Evolutionary conservation across 2,329 filamentous ascomycete species (phyloP).

Genomic region (Monilinia aucupariae): DNA sequence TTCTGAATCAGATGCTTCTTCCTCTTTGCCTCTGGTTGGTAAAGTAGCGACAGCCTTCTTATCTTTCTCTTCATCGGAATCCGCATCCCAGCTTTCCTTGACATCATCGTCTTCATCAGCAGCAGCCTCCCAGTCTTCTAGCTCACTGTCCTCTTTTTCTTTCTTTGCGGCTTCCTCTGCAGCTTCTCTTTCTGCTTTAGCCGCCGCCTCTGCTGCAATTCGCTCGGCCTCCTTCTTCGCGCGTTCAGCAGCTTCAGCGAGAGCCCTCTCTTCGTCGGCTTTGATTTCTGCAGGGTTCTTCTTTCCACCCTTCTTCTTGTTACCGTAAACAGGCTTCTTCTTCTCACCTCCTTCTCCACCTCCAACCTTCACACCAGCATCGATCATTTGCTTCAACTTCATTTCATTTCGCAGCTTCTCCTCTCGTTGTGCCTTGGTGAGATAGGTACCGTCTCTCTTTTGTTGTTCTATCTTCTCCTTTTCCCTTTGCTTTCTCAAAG

Average conservation of each 20-base stretch:
- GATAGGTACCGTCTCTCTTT: slow-evolving; percentile 81
- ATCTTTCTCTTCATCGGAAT: slow-evolving; percentile 62
- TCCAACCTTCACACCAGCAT: slow-evolving; percentile 68
- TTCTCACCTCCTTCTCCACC: slow-evolving; percentile 50
- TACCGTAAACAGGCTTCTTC: slow-evolving; percentile 67
- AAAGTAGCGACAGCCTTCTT: slow-evolving; percentile 32
- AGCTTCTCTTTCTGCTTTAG: slow-evolving; percentile 55
- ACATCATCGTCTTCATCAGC: slow-evolving; percentile 71
- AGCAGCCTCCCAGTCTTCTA: slow-evolving; percentile 83
- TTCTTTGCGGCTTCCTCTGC: slow-evolving; percentile 51
- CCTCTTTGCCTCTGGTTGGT: slow-evolving; percentile 24
- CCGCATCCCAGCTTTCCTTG: slow-evolving; percentile 94
- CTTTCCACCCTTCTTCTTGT: slow-evolving; percentile 66
- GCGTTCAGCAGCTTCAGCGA: slow-evolving; percentile 73
- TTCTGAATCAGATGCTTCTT: slow-evolving; percentile 59
- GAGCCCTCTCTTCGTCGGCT: slow-evolving; percentile 70
- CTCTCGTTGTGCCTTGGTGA: slow-evolving; percentile 81
- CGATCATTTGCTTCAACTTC: slow-evolving; percentile 80
- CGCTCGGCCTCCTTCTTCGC: slow-evolving; percentile 64
- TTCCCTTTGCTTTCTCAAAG: slow-evolving; percentile 76
- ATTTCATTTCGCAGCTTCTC: slow-evolving; percentile 73
- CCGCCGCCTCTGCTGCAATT: slow-evolving; percentile 55
- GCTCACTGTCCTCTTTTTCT: slow-evolving; percentile 52
- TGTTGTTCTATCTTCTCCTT: slow-evolving; percentile 81
- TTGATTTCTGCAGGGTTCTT: slow-evolving; percentile 47